These are phyloP conservation scores for Neonectria ditissima DNA, from an alignment of 2,329 filamentous ascomycete species.

Conservation along the genomic window DNA sequence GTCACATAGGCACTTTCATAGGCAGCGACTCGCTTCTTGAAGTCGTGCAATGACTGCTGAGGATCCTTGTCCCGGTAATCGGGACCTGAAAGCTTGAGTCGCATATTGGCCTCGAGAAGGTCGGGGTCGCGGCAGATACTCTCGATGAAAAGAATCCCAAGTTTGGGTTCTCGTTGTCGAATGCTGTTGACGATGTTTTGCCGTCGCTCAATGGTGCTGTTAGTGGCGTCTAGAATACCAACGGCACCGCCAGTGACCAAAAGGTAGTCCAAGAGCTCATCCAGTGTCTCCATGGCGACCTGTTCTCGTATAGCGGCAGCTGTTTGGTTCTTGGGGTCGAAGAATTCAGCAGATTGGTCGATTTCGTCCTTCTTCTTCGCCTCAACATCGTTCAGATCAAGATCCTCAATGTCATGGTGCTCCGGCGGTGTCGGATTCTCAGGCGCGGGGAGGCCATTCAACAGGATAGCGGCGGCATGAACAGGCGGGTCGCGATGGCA, in stretches of 20 bases:
- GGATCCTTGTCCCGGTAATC: slow-evolving; percentile 98
- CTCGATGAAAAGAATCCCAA: slow-evolving; percentile 95
- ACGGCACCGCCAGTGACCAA: slow-evolving; percentile 85
- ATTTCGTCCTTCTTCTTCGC: slow-evolving; percentile 59
- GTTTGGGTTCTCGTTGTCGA: slow-evolving; percentile 82
- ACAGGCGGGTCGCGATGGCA: slow-evolving; percentile 58
- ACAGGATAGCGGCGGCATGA: slow-evolving; percentile 67
- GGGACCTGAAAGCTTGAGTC: slow-evolving; percentile 92
- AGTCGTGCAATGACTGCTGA: slow-evolving; percentile 84
- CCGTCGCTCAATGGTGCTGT: slow-evolving; percentile 89
- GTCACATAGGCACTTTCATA: slow-evolving; percentile 96
- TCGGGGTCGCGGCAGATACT: slow-evolving; percentile 89
- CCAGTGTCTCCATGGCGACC: slow-evolving; percentile 89
- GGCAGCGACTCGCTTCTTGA: slow-evolving; percentile 89
- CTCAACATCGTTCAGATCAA: slow-evolving; percentile 50
- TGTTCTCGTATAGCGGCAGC: slow-evolving; percentile 89
- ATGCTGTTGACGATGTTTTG: slow-evolving; percentile 87
- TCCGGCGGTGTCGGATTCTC: slow-evolving; percentile 42
- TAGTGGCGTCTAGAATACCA: slow-evolving; percentile 96
- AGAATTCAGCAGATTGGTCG: slow-evolving; percentile 93
- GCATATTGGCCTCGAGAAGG: slow-evolving; percentile 95
- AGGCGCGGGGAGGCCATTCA: slow-evolving; percentile 63
- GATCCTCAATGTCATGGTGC: slow-evolving; percentile 53
- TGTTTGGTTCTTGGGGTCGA: slow-evolving; percentile 87
- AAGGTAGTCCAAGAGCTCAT: slow-evolving; percentile 92